These are phyloP conservation scores for Albizia julibrissin DNA, from an alignment of 306 rosid species.

Conservation along the genomic window DNA sequence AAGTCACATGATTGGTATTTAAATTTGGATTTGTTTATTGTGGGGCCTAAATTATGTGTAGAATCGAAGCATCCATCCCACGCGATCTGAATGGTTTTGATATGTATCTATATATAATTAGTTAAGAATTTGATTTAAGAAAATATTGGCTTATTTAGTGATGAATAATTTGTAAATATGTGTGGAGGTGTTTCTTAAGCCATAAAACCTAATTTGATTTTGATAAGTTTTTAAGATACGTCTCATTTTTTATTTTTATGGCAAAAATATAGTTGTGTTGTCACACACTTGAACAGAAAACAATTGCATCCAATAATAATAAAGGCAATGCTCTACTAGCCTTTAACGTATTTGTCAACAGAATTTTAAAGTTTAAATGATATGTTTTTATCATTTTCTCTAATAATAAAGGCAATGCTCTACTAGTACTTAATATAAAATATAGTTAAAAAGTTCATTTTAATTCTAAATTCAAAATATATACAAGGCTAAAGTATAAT, in stretches of 20 bases:
- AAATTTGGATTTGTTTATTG: conserved; percentile 13
- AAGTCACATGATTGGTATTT: not conserved
- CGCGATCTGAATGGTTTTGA: not conserved
- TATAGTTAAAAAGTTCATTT: too few species aligned
- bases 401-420: too few species aligned
- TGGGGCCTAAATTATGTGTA: conserved; percentile 15
- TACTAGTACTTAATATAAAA: too few species aligned
- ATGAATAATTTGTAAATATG: too few species aligned
- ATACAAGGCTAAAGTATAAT: too few species aligned
- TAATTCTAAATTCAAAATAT: too few species aligned
- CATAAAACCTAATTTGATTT: not conserved
- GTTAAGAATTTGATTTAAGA: not conserved
- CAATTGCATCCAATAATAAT: not conserved
- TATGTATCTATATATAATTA: too few species aligned
- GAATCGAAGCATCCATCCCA: conserved; percentile 15
- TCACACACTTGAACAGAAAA: not conserved
- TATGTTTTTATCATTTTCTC: too few species aligned
- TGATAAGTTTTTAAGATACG: not conserved
- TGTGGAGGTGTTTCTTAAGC: not conserved
- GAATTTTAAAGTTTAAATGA: too few species aligned
- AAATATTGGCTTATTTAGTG: not conserved
- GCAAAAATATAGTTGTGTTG: not conserved
- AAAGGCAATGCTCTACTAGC: too few species aligned
- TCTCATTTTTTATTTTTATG: not conserved
- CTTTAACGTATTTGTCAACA: too few species aligned